Percentiles rank a stretch among this genome's conserved stretches.
Evolutionary conservation across 371 early-diverging fungal genomes (phyloP).

Genomic region (Lichtheimia ramosa): DNA sequence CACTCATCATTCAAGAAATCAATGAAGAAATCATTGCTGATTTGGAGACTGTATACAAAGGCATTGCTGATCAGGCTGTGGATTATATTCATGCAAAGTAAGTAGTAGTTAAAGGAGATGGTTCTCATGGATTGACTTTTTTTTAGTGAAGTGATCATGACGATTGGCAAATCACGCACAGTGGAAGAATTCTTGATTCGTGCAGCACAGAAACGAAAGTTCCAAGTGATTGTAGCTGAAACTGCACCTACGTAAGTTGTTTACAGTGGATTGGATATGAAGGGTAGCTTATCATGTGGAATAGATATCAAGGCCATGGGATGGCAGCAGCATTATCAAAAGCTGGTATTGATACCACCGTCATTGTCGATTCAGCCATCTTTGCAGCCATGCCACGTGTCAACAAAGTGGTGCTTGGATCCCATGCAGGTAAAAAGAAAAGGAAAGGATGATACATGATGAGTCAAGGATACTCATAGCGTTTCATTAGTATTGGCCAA

Average conservation of each 20-base stretch:
- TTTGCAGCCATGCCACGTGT: constrained; percentile 97
- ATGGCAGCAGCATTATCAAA: constrained; percentile 77
- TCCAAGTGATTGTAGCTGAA: constrained; percentile 94
- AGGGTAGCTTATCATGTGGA: too few relatives aligned
- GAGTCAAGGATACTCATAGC: not conserved
- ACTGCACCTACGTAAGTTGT: constrained; percentile 78
- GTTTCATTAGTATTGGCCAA: constrained; percentile 78
- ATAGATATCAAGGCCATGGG: constrained; percentile 79
- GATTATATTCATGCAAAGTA: constrained; percentile 91
- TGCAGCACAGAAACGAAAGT: constrained; percentile 84
- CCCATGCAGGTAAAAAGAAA: constrained; percentile 75
- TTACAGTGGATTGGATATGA: not conserved
- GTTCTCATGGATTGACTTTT: not conserved
- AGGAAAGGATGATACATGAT: not conserved
- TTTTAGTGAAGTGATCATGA: constrained; percentile 92
- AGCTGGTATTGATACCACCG: constrained; percentile 88
- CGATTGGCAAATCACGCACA: constrained; percentile 84
- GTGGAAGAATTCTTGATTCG: constrained; percentile 86
- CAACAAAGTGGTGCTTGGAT: constrained; percentile 94
- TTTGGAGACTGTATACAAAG: constrained; percentile 67
- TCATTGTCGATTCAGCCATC: constrained; percentile 91
- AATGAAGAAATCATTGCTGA: constrained; percentile 84
- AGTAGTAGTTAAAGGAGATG: constrained; percentile 4
- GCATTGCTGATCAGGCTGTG: constrained; percentile 77
- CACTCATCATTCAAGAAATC: constrained; percentile 78